These are phyloP conservation scores for Serendipita sp. DNA, from an alignment of 768 basidiomycete species.

Conservation along the genomic window DNA sequence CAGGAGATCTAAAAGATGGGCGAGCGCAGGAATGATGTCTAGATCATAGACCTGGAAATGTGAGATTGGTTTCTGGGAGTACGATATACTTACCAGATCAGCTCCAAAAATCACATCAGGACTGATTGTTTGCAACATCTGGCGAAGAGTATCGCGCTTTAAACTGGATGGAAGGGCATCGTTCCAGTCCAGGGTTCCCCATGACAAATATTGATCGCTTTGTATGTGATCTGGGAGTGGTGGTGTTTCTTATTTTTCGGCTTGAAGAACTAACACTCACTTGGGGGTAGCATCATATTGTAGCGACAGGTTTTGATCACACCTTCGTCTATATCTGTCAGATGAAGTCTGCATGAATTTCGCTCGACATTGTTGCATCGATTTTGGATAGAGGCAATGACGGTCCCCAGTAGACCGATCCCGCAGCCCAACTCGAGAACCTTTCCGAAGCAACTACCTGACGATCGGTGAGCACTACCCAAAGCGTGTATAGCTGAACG, in stretches of 20 bases:
- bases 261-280: not conserved
- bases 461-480: not conserved
- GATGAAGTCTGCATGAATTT: not conserved
- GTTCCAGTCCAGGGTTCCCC: not conserved
- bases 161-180: not conserved
- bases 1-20: not conserved
- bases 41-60: not conserved
- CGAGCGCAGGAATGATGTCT: not conserved
- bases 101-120: not conserved
- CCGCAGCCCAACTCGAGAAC: constrained; percentile 1
- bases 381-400: not conserved
- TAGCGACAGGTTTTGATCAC: not conserved
- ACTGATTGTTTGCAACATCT: not conserved
- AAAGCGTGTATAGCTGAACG: not conserved
- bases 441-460: not conserved
- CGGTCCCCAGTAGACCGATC: not conserved
- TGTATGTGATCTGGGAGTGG: too few species aligned
- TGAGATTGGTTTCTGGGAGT: not conserved
- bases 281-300: not conserved
- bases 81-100: not conserved
- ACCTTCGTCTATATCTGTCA: constrained; percentile 1
- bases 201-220: not conserved
- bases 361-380: not conserved
- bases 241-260: too few species aligned
- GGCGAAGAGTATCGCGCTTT: not conserved